phyloP scores from a whole-genome alignment of 441 rosid genomes.

The Adansonia gregorii region DNA sequence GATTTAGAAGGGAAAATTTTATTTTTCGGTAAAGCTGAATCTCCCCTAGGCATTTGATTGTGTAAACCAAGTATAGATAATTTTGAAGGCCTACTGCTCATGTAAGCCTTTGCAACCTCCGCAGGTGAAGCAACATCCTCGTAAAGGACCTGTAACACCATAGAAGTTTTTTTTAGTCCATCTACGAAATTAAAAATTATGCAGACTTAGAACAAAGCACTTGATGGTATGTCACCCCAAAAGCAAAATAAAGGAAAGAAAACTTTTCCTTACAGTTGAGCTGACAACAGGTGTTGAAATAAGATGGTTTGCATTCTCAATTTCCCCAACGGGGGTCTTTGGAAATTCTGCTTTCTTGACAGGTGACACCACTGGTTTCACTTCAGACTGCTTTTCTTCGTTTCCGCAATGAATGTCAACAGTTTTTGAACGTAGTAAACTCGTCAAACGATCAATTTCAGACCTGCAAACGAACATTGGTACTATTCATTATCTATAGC shows the following conservation, averaged over 20 bases:
- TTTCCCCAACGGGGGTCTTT: conserved; percentile 40
- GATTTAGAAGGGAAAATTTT: conserved; percentile 47
- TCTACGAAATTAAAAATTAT: not conserved
- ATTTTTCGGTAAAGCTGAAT: conserved; percentile 43
- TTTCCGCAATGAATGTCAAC: conserved; percentile 44
- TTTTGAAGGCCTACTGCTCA: conserved; percentile 82
- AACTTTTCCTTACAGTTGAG: conserved; percentile 48
- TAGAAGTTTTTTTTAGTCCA: not conserved
- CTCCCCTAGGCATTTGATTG: conserved; percentile 53
- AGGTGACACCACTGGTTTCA: conserved; percentile 32
- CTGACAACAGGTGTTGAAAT: conserved; percentile 52
- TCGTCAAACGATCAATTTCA: conserved; percentile 81
- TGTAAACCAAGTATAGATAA: conserved; percentile 52
- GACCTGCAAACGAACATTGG: conserved; percentile 39
- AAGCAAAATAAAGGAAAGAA: conserved; percentile 13
- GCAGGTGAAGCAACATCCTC: conserved; percentile 86
- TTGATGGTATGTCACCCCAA: not conserved
- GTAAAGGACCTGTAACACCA: conserved; percentile 62
- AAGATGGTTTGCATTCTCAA: conserved; percentile 41
- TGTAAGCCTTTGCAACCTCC: conserved; percentile 96
- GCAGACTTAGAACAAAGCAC: conserved; percentile 14
- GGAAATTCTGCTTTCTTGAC: conserved; percentile 44
- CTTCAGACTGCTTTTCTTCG: conserved; percentile 54
- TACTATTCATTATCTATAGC: not conserved
- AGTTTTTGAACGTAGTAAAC: conserved; percentile 68